Base-by-base conservation (phyloP, 2,329 filamentous ascomycete genomes). In the Xylariales sp. region DNA sequence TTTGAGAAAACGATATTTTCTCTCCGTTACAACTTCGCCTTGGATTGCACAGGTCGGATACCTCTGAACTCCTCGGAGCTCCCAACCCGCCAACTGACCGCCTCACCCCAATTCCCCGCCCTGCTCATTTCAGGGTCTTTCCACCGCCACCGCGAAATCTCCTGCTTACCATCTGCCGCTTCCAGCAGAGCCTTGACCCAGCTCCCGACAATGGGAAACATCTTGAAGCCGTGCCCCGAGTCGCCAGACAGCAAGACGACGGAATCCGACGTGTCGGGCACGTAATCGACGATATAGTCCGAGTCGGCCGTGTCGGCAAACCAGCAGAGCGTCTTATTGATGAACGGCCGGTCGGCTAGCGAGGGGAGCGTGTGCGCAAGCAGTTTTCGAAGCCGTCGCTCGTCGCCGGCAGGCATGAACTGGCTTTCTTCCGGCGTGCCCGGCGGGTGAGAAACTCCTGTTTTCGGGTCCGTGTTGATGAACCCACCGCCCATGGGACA, bases 141-240 rank as follows among this genome's bases (percentile, higher is more conserved):
- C 86, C 86, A 89, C 18, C 80, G 75, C 86, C 86, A 89, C 32
- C 84, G 77, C 2, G 74, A 59, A 18, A 83, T 75, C 1, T 74
- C 75, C 75, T 89, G 62, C 28, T 39, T 48, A 14, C n/a, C 9
- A 45, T 58, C 56, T 5, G 32, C n/a, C 41, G 86, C 77, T 28
- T 81, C 78, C 0, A 89, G 58, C 5, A 89, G 71, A 10, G 83
- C 79, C 50, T 76, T 79, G 1, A 88, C 82, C 81, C 85, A 89
- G n/a, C 78, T 75, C 0, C 88, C 87, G n/a, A 87, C 79, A 30
- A 88, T 81, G 0, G 87, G 87, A 56, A 90, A 81, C 85, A 89
- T 88, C 77, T 90, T 89, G 75, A 89, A 89, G 0, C 84, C 86
- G 72, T 90, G 87, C 0, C 87, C 88, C 1, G 87, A 90, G 72